Evolutionary conservation across 1,139 yeast genomes (phyloP), one percentile per base, ranked within the genome.

Genomic region (Saccharomyces hybrid): DNA sequence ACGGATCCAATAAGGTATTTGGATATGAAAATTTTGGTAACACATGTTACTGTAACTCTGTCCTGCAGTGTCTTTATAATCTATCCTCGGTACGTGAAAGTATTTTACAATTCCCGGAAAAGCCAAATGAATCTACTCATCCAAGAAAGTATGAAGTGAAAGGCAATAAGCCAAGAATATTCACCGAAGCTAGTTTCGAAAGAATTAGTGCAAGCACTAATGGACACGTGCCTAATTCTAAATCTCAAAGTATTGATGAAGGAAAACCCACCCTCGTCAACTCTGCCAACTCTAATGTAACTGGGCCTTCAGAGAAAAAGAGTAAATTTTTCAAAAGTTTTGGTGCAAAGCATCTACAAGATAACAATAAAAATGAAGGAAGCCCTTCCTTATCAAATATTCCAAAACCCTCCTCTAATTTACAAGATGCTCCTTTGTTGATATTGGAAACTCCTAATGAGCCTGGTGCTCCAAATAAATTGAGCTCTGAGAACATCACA

Each of bases 51-150:
- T 19, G 19, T 19, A 19, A 19, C 19, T 19, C 19, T 19, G 19
- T 19, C 19, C 19, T 19, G 19, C 19, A 19, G 19, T 19, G 19
- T 19, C 19, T 19, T 19, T 19, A 19, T 19, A 19, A 19, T 19
- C 19, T 19, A 19, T 19, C 19, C 19, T 19, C 19, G 25, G 88
- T 90, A 64, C 77, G 97, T 48, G 73, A 76, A 25, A 77, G 78
- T 51, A 73, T 90, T 5, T 66, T 82, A 14, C 46, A 70, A 23
- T 74, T 75, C 56, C 82, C 83, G 1, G 54, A 54, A 3, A 62
- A 72, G 46, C 68, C 65, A 41, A 59, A 61, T 1, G 48, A 53
- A 0, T 47, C 56, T 2, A 60, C 61, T 9, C 61, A 77, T 54
- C 65, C 59, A 47, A 65, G 77, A 25, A 78, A 76, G 58, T 60